A percentile compares a stretch with the other conserved stretches of the same genome.
These are phyloP conservation scores for Fragilaria crotonensis DNA, from an alignment of 108 stramenopile species.

Conservation along the genomic window DNA sequence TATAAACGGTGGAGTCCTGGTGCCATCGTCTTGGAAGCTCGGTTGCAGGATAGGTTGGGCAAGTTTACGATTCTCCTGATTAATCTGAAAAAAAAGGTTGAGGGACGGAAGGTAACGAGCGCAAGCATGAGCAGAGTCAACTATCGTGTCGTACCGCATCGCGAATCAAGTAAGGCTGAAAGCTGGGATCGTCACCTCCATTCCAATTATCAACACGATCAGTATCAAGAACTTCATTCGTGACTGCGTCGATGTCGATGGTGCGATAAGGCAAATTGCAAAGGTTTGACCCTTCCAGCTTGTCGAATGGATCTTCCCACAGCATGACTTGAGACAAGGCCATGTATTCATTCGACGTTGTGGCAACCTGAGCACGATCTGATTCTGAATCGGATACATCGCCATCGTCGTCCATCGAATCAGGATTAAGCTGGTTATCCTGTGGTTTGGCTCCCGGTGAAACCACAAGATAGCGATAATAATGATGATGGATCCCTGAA, in stretches of 20 bases:
- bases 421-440: neutral
- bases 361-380: constrained; percentile 10
- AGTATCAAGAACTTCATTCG: constrained; percentile 6
- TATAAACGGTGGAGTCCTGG: constrained; percentile 8
- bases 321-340: constrained; percentile 42
- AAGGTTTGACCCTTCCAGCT: constrained; percentile 6
- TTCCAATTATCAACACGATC: constrained; percentile 70
- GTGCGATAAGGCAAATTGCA: constrained; percentile 61
- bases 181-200: constrained; percentile 51
- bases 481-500: constrained; percentile 46
- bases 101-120: neutral
- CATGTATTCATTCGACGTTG: constrained; percentile 29
- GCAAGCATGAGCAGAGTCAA: neutral
- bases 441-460: constrained; percentile 56
- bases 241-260: constrained; percentile 42
- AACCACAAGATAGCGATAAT: constrained; percentile 82
- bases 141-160: constrained; percentile 18
- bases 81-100: neutral
- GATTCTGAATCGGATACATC: constrained; percentile 3
- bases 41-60: neutral
- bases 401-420: constrained; percentile 24
- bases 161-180: constrained; percentile 48
- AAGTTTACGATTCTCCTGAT: constrained; percentile 12
- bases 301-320: constrained; percentile 74
- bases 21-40: neutral